These are phyloP conservation scores for Circinella minor DNA, from an alignment of 371 early-diverging fungal genomes.

Conservation along the genomic window DNA sequence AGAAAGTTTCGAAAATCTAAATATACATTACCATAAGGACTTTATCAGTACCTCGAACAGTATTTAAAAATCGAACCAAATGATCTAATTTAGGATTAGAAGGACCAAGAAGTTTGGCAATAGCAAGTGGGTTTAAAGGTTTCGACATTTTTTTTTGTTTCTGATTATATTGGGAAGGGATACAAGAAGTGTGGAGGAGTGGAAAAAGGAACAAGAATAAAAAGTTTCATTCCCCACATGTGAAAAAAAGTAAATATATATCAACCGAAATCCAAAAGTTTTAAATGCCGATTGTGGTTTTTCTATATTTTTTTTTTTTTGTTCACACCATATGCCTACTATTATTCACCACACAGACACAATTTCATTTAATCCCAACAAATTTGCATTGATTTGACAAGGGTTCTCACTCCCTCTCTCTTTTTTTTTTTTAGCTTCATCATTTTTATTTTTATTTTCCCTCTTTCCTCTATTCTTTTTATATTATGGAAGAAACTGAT, in stretches of 20 bases:
- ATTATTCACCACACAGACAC: too few relatives aligned
- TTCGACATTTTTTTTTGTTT: constrained; percentile 10
- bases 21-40: constrained; percentile 81
- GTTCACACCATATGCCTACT: too few relatives aligned
- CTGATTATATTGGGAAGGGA: neutral
- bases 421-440: neutral
- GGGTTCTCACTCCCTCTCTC: neutral
- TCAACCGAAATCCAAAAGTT: neutral
- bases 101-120: constrained; percentile 51
- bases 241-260: neutral
- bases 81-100: constrained; percentile 70
- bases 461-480: too few relatives aligned
- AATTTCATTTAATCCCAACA: too few relatives aligned
- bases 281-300: neutral
- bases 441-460: neutral
- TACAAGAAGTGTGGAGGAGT: constrained; percentile 2
- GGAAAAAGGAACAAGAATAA: neutral
- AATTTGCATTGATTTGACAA: neutral
- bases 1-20: neutral
- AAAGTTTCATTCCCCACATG: neutral
- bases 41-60: constrained; percentile 92
- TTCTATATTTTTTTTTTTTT: too few relatives aligned
- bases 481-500: neutral
- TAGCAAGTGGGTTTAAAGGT: constrained; percentile 43
- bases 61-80: constrained; percentile 73